Evolutionary conservation across 192 early-diverging fungal genomes (phyloP).

Genomic region (Coemansia sp.): DNA sequence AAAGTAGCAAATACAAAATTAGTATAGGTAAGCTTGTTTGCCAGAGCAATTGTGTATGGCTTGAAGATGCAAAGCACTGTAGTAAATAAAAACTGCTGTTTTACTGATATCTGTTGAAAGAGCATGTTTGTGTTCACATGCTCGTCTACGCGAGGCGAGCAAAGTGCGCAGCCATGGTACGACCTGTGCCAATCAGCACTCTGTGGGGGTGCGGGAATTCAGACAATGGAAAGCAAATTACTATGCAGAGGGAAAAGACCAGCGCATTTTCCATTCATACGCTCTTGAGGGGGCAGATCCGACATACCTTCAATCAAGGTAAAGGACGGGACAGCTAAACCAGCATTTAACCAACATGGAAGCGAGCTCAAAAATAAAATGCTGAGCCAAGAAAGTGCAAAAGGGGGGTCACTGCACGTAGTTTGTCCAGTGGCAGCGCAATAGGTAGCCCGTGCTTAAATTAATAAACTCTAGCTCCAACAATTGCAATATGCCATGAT

Average conservation of each 20-base stretch:
- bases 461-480: not conserved
- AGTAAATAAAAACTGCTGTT: not conserved
- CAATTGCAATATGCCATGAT: not conserved
- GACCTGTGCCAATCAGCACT: not conserved
- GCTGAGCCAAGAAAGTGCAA: not conserved
- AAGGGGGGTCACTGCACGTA: not conserved
- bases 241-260: not conserved
- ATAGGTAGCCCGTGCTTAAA: not conserved
- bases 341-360: not conserved
- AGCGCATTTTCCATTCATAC: not conserved
- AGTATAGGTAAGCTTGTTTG: not conserved
- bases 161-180: not conserved
- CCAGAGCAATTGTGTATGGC: not conserved
- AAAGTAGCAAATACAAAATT: not conserved
- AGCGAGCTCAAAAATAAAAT: not conserved
- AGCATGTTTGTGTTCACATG: not conserved
- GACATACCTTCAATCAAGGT: not conserved
- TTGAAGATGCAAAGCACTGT: not conserved
- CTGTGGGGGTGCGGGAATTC: not conserved
- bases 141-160: not conserved
- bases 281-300: not conserved
- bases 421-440: not conserved
- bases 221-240: not conserved
- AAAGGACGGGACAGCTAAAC: not conserved
- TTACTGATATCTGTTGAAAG: not conserved